A percentile compares a stretch with the other conserved stretches of the same genome.
phyloP scores from a whole-genome alignment of 2,329 filamentous ascomycete species.

The Thielaviopsis musarum region DNA sequence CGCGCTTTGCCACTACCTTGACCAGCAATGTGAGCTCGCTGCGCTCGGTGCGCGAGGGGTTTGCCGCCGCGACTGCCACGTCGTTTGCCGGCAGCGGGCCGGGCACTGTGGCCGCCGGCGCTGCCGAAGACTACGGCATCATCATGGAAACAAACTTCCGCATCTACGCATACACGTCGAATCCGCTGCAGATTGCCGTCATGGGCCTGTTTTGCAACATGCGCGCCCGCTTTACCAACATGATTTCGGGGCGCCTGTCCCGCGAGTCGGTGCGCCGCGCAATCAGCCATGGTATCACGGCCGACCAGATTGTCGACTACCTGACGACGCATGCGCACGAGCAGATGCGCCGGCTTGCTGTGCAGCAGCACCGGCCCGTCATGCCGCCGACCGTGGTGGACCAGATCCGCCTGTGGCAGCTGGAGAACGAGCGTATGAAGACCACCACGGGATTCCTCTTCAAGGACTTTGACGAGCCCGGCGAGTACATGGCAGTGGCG shows the following conservation, averaged over 20 bases:
- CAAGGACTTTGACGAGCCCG: constrained; percentile 60
- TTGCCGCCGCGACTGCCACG: constrained; percentile 41
- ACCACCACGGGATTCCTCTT: constrained; percentile 73
- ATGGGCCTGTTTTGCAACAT: constrained; percentile 79
- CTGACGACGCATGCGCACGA: constrained; percentile 85
- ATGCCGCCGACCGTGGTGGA: constrained; percentile 92
- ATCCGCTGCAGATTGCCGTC: constrained; percentile 84
- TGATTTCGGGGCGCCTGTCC: constrained; percentile 81
- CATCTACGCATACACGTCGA: constrained; percentile 90
- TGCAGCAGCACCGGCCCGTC: constrained; percentile 45
- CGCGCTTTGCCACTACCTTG: constrained; percentile 81
- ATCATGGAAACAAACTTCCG: constrained; percentile 98
- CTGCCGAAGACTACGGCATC: constrained; percentile 49
- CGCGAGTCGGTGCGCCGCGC: constrained; percentile 77
- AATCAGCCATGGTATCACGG: constrained; percentile 79
- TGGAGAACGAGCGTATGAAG: constrained; percentile 89
- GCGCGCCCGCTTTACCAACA: constrained; percentile 80
- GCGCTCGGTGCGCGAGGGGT: constrained; percentile 50
- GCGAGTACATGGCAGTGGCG: constrained; percentile 53
- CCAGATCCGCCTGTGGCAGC: constrained; percentile 93
- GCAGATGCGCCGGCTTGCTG: constrained; percentile 61
- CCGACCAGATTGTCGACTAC: constrained; percentile 89
- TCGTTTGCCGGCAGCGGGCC: constrained; percentile 22
- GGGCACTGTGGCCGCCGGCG: constrained; percentile 19
- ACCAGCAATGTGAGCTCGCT: constrained; percentile 64